Base-by-base conservation (phyloP, 176 grass and related monocot species). In the barley (Hordeum vulgare) region DNA sequence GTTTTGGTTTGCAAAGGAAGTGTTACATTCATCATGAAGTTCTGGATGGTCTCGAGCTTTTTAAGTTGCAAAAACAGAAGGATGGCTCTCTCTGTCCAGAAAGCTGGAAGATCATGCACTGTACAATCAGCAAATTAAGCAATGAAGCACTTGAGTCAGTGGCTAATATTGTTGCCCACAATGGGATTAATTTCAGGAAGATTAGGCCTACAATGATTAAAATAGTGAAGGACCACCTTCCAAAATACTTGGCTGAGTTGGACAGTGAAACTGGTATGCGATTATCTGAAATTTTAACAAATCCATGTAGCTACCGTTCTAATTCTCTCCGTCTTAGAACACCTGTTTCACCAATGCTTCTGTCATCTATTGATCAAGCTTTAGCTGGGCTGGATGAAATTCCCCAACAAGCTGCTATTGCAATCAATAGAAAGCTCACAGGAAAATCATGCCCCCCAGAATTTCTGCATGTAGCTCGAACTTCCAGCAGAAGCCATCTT, bases 371-470 rank as follows among this genome's bases (percentile, higher is more conserved):
- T 71, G 66, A 75, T 20, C 47, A 61, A 60, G 28, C 7, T 29
- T 81, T 89, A 64, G 61, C 60, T 80, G 77, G 12, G 42, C 82
- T 85, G 29, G 71, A 81, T 70, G 82, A 45, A 76, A 76, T 85
- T 63, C 54, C 82, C 6, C 26, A 24, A 20, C 82, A 61, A 81
- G 62, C 47, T 84, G 76, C 80, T 81, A 24, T 67, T 71, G 82
- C 77, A 81, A 68, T 89, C 61, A 76, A 89, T 76, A 75, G 82
- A 64, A 89, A 89, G 51, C 53, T 85, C 40, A 61, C 7, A 85
- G 36, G 26, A 79, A 88, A 89, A 68, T 51, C 70, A 40, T 61
- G 9, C 47, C 13, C 77, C 17, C 75, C 70, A n/a, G 80, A 67
- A 76, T 89, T 81, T 1, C 17, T 68, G 27, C 4, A 51, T 53